Percentiles rank a stretch among this genome's conserved stretches.
Conservation (phyloP, 2,329 filamentous ascomycete species). For the Aspergillus alliaceus region DNA sequence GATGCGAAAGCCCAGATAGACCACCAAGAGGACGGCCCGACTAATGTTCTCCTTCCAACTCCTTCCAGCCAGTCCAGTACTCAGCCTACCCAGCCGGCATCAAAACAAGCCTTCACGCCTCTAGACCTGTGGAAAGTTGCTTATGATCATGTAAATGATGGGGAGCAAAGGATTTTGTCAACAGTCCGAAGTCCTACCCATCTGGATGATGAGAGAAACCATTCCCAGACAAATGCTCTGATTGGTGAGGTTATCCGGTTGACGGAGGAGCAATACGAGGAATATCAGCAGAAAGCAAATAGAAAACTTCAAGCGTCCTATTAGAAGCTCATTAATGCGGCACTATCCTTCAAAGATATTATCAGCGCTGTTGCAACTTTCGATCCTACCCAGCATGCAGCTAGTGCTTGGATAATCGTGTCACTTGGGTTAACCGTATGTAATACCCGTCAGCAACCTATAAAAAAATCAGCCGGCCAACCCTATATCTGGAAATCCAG, state of each 20-base stretch:
- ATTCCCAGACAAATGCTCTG: neutral
- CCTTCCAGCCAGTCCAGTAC: no score
- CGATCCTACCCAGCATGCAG: slow-evolving; percentile 16
- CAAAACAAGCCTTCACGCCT: neutral
- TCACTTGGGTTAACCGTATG: slow-evolving; percentile 19
- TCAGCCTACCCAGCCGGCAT: neutral
- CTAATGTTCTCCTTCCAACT: no score
- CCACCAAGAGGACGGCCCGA: no score
- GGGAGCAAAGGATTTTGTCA: slow-evolving; percentile 9
- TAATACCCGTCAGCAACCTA: neutral
- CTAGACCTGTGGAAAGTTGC: slow-evolving; percentile 18
- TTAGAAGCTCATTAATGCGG: slow-evolving; percentile 13
- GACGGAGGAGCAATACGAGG: slow-evolving; percentile 13
- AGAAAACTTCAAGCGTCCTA: slow-evolving; percentile 3
- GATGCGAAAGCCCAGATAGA: no score
- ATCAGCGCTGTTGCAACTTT: slow-evolving; percentile 8
- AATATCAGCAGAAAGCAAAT: slow-evolving; percentile 9
- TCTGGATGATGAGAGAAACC: neutral
- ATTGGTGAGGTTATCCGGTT: slow-evolving; percentile 11
- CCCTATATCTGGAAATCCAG: neutral
- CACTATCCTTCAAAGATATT: slow-evolving; percentile 16
- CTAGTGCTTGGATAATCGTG: no score
- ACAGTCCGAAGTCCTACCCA: neutral
- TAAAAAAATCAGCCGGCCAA: neutral
- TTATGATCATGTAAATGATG: slow-evolving; percentile 12